These are phyloP conservation scores for Fusarium lateritium DNA, from an alignment of 2,329 filamentous ascomycete species.

Conservation along the genomic window DNA sequence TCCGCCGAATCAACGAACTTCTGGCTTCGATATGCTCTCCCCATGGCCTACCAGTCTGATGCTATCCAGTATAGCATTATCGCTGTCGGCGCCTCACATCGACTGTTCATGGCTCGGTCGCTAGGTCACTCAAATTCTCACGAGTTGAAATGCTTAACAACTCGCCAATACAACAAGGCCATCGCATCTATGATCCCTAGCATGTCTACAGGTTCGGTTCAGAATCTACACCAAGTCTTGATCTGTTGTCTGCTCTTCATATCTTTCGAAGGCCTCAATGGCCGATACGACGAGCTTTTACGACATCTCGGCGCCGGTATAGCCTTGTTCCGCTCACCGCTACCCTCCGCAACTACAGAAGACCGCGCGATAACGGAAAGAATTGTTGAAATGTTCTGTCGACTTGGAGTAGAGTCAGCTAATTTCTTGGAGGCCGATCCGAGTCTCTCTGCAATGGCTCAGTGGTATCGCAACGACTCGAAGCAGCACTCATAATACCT, in stretches of 20 bases:
- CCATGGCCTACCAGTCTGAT: background rate
- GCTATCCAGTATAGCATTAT: conserved; percentile 6
- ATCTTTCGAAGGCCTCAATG: conserved; percentile 5
- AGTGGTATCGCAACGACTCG: background rate
- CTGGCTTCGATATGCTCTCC: background rate
- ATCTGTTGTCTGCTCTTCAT: conserved; percentile 7
- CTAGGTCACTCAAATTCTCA: background rate
- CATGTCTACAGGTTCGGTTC: background rate
- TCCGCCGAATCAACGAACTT: background rate
- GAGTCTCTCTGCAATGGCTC: background rate
- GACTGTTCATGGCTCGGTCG: background rate
- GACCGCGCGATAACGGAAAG: background rate
- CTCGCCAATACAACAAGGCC: conserved; percentile 2
- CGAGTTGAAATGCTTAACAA: background rate
- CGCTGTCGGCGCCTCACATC: conserved; percentile 2
- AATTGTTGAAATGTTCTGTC: conserved; percentile 2
- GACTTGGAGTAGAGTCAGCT: conserved; percentile 7
- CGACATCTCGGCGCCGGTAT: background rate
- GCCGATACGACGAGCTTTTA: background rate
- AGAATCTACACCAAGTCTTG: background rate
- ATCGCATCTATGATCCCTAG: background rate
- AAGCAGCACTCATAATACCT: background rate
- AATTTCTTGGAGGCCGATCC: background rate
- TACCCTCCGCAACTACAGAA: background rate
- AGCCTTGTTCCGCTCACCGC: background rate